Evolutionary conservation across 371 early-diverging fungal genomes (phyloP), one percentile per base, ranked within the genome.

Genomic region (Gilbertella persicaria): DNA sequence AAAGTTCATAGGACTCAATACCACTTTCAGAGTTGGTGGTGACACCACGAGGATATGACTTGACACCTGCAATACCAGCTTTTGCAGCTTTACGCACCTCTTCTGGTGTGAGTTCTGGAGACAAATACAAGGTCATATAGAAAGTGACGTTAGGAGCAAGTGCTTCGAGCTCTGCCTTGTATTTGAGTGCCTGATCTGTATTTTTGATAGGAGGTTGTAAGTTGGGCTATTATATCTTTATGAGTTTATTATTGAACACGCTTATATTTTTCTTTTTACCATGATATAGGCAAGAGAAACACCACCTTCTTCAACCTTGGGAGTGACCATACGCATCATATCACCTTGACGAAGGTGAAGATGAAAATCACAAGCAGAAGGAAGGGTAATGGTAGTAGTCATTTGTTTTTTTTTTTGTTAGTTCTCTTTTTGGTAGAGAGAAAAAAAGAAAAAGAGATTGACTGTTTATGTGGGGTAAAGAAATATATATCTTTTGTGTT

Each of bases 21-120:
- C 98, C 98, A 51, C 84, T 83, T 50, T 97, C 96, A 55, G 90
- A 89, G 84, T 98, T 97, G 54, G 99, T 98, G 0, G 99, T 98
- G 20, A 98, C 99, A 28, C 98, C 97, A 28, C 96, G 86, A 19
- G 98, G 98, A 69, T 98, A 98, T 9, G 93, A 91, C 69, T 98
- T 98, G 53, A 98, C 97, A 48, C 94, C 92, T n/a, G 84, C 86
- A 53, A 98, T 80, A 24, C 97, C 97, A 17, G 90, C 88, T 50
- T 79, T 75, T 21, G 86, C 85, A 0, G 98, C 98, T 67, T 90
- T 89, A 53, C 73, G 64, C 47, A 97, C 88, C 69, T 97, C 98
- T 24, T 89, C 94, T 1, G 89, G 87, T 1, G 97, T 96, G 43
- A 98, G 78, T 28, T 86, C 86, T 17, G 94, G 94, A 42, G 78